Percentiles rank a stretch among this genome's conserved stretches.
phyloP scores from a whole-genome alignment of 2,329 filamentous ascomycete genomes.

The Aspergillus alliaceus region DNA sequence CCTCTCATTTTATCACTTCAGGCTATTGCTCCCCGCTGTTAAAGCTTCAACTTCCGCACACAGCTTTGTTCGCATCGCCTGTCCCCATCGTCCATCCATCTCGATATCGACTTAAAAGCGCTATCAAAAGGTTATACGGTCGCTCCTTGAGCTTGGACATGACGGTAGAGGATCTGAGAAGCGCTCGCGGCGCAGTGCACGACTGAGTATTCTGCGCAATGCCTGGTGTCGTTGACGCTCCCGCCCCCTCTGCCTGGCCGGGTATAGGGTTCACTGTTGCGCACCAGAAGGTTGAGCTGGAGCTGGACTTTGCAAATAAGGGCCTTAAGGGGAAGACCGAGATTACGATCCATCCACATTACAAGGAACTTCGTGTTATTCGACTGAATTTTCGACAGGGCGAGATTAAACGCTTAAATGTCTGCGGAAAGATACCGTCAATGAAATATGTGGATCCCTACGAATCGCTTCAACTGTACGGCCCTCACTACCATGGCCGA shows the following conservation, averaged over 20 bases:
- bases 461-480: slow-evolving; percentile 52
- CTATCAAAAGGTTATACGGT: background rate
- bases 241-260: slow-evolving; percentile 28
- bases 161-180: slow-evolving; percentile 35
- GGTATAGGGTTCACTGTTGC: slow-evolving; percentile 59
- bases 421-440: slow-evolving; percentile 43
- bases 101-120: background rate
- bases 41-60: background rate
- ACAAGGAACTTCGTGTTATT: slow-evolving; percentile 55
- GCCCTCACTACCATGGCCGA: slow-evolving; percentile 73
- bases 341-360: slow-evolving; percentile 71
- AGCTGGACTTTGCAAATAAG: slow-evolving; percentile 79
- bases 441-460: slow-evolving; percentile 45
- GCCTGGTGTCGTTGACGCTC: slow-evolving; percentile 41
- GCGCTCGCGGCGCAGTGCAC: slow-evolving; percentile 40
- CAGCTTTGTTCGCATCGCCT: background rate
- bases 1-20: background rate
- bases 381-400: slow-evolving; percentile 65
- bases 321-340: slow-evolving; percentile 76
- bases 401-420: slow-evolving; percentile 53
- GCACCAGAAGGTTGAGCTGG: slow-evolving; percentile 84
- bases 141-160: slow-evolving; percentile 34
- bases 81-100: background rate
- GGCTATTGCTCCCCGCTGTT: background rate
- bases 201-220: slow-evolving; percentile 38